A percentile compares a stretch with the other conserved stretches of the same genome.
These are phyloP conservation scores for Santalum album DNA, from an alignment of 164 flowering plant species.

Conservation along the genomic window DNA sequence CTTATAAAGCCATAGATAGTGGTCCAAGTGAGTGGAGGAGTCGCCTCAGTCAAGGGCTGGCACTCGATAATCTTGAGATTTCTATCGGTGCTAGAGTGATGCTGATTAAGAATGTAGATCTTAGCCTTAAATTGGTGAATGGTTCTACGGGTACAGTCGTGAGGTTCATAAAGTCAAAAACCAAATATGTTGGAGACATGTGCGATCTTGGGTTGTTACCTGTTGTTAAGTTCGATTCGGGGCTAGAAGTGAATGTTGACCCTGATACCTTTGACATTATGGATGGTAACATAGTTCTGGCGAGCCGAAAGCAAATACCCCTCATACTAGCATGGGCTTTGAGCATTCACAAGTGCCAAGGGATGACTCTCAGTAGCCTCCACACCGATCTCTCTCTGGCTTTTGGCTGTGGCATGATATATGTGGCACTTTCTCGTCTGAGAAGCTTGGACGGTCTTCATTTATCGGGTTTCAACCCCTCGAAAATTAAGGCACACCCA, in stretches of 20 bases:
- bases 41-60: slow-evolving; percentile 33
- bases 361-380: slow-evolving; percentile 47
- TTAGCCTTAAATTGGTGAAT: slow-evolving; percentile 32
- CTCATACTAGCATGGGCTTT: slow-evolving; percentile 60
- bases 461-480: slow-evolving; percentile 42
- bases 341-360: slow-evolving; percentile 73
- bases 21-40: slow-evolving; percentile 32
- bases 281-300: slow-evolving; percentile 33
- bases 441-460: slow-evolving; percentile 44
- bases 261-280: slow-evolving; percentile 35
- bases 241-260: slow-evolving; percentile 17
- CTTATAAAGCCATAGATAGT: slow-evolving; percentile 33
- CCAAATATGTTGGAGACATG: not conserved
- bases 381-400: slow-evolving; percentile 49
- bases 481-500: slow-evolving; percentile 49
- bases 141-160: slow-evolving; percentile 53
- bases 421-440: slow-evolving; percentile 64
- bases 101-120: slow-evolving; percentile 38
- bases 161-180: slow-evolving; percentile 14
- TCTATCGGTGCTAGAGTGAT: slow-evolving; percentile 54
- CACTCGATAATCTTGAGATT: slow-evolving; percentile 29
- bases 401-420: slow-evolving; percentile 63
- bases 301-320: slow-evolving; percentile 48
- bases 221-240: slow-evolving; percentile 40
- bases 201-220: slow-evolving; percentile 23